Percentiles rank a stretch among this genome's conserved stretches.
These are phyloP conservation scores for Exophiala aquamarina DNA, from an alignment of 2,329 filamentous ascomycete species.

Conservation along the genomic window DNA sequence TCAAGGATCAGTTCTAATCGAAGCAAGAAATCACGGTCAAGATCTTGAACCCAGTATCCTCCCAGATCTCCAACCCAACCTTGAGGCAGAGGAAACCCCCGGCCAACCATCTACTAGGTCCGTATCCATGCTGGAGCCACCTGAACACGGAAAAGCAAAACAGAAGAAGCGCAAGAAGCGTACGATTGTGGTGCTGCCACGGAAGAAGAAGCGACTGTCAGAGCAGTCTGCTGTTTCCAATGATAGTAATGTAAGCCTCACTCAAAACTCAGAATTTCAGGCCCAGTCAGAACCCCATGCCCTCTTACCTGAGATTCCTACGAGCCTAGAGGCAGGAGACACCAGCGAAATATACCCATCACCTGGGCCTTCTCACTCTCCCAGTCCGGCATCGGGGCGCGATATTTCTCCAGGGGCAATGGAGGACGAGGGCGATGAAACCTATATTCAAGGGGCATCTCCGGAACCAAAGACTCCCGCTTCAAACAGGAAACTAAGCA, in stretches of 20 bases:
- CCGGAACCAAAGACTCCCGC: slow-evolving; percentile 22
- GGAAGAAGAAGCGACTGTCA: slow-evolving; percentile 14
- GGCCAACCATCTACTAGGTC: too few species aligned
- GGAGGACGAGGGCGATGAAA: slow-evolving; percentile 23
- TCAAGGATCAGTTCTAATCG: too few species aligned
- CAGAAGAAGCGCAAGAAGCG: slow-evolving; percentile 41
- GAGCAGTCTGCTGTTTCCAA: background rate
- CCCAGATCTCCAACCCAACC: too few species aligned
- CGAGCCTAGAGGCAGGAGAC: too few species aligned
- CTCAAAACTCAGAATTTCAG: too few species aligned
- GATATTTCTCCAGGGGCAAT: slow-evolving; percentile 12
- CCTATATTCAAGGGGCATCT: slow-evolving; percentile 22
- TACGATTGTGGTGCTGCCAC: slow-evolving; percentile 33
- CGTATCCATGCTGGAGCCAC: too few species aligned
- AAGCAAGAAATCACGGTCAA: too few species aligned
- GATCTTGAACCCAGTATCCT: too few species aligned
- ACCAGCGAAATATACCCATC: slow-evolving; percentile 1
- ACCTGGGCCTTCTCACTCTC: background rate
- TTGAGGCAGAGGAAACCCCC: too few species aligned
- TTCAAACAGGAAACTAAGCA: slow-evolving; percentile 9
- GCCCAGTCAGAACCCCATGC: too few species aligned
- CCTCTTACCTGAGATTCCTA: too few species aligned
- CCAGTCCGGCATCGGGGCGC: slow-evolving; percentile 20
- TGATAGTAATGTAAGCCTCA: too few species aligned
- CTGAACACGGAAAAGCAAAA: background rate